Base-by-base conservation (phyloP, 768 basidiomycete genomes). In the Pisolithus microcarpus region DNA sequence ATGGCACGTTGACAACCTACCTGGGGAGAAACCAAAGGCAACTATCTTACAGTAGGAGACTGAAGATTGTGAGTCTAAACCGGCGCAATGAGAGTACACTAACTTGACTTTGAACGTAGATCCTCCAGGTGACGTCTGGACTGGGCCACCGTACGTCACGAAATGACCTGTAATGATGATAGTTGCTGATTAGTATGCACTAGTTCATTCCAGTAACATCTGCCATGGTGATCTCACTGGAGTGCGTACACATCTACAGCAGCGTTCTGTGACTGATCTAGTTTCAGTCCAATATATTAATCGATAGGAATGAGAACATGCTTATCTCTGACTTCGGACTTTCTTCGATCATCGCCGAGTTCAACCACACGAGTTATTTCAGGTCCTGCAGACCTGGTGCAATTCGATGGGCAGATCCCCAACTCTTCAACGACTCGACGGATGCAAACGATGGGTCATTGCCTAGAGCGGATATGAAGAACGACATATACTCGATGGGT, bases 251-350 rank as follows among this genome's bases (percentile, higher is more conserved):
- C 18, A 3, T 21, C 30, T 49, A 10, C 23, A 26, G 16, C 16
- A 3, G 21, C 3, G 5, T 26, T 26, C 46, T 9, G 34, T 5
- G 16, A 26, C 16, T 28, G 43, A 44, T 44, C 15, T 26, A n/a
- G 28, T 10, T 19, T 45, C 8, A 55, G 54, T 53, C 54, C 30
- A 55, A 49, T 43, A 39, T 55, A 39, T 44, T 55, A 4, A 53
- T 55, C 23, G 5, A 53, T 11, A 19, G 2, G 15, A 21, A n/a
- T 7, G 54, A 47, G 21, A 26, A 55, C 30, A 42, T 46, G 1
- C 38, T 48, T 8, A 40, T 55, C 7, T 30, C 69, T 43, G 75
- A 76, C 49, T 76, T 75, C 50, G 75, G 75, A 1, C 58, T 76
- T 5, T 75, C 73, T 16, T 70, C 56, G 30, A 65, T 75, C 50